Evolutionary conservation across 306 rosid species (phyloP), one percentile per base, ranked within the genome.

Genomic region (Cucumis melo): DNA sequence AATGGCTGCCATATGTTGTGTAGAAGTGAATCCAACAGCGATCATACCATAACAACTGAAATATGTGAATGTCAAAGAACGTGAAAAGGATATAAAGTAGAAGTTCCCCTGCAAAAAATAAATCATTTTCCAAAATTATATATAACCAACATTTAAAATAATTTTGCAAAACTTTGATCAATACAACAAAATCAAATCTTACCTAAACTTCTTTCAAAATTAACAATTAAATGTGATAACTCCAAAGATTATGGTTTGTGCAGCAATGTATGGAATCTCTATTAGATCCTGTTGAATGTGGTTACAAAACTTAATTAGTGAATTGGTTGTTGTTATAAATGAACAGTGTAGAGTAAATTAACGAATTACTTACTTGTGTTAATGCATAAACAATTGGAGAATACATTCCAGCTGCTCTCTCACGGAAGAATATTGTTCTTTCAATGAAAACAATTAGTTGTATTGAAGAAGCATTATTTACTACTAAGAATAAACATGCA

Each of bases 21-120:
- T 84, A 46, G 97, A 73, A 17, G 99, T 91, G 73, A 94, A 87
- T 20, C 97, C 97, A 78, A 94, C 91, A 32, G 96, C 96, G 89
- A 91, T 89, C 96, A 91, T 89, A 80, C 99, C 99, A 79, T 91
- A 94, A 64, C 83, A 92, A 63, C 97, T 94, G 85, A 94, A 92
- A 87, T 91, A 94, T 32, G 95, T 91, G 87, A 94, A 90, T 3
- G 99, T 90, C 59, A 94, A n/a, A 83, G 91, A 94, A 94, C 98
- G 91, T 86, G 87, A 94, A 90, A 80, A 90, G 8, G 7, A 89
- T 81, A 82, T 94, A 94, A 68, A 90, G 89, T 4, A 86, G 80
- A 77, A 92, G 91, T 53, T 94, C 91, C 14, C 79, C 97, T 94
- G 95, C 87, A 84, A 84, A 82, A 0, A 4, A 60, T 34, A 39